phyloP scores from a whole-genome alignment of 2,329 filamentous ascomycete species.

The Aphanoascus verrucosus region DNA sequence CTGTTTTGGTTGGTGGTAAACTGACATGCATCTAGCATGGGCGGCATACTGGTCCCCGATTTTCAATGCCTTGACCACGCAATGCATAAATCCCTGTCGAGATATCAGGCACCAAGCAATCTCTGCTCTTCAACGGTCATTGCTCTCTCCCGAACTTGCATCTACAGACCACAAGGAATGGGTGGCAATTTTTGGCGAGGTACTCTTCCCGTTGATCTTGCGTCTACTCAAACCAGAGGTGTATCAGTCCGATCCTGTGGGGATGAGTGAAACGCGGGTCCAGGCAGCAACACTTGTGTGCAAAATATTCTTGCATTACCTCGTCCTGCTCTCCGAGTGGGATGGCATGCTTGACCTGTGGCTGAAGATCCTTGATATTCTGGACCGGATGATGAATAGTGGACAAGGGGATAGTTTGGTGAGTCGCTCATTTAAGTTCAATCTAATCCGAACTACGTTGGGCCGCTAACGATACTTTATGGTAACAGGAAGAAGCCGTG shows the following conservation, averaged over 20 bases:
- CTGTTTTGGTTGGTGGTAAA: constrained; percentile 13
- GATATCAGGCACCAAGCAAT: constrained; percentile 87
- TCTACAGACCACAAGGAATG: constrained; percentile 80
- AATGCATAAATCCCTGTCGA: constrained; percentile 89
- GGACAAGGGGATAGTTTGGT: constrained; percentile 83
- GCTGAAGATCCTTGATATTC: constrained; percentile 82
- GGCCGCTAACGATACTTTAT: not conserved
- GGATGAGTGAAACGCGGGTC: constrained; percentile 92
- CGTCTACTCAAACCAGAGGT: constrained; percentile 87
- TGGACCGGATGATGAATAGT: constrained; percentile 93
- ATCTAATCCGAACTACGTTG: constrained; percentile 6
- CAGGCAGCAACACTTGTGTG: constrained; percentile 83
- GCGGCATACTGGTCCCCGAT: constrained; percentile 96
- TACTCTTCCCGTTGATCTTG: constrained; percentile 82
- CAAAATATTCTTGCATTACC: constrained; percentile 91
- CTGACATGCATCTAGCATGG: constrained; percentile 56
- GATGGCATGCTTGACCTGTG: constrained; percentile 85
- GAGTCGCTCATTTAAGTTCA: constrained; percentile 33
- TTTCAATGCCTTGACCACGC: constrained; percentile 73
- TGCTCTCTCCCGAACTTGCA: constrained; percentile 74
- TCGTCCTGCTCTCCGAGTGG: constrained; percentile 73
- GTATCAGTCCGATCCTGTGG: constrained; percentile 77
- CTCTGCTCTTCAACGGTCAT: constrained; percentile 68
- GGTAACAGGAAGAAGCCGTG: constrained; percentile 72
- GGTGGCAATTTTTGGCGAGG: constrained; percentile 89